These are phyloP conservation scores for Rhododendron vialii DNA, from an alignment of 148 eudicot species.

Conservation along the genomic window DNA sequence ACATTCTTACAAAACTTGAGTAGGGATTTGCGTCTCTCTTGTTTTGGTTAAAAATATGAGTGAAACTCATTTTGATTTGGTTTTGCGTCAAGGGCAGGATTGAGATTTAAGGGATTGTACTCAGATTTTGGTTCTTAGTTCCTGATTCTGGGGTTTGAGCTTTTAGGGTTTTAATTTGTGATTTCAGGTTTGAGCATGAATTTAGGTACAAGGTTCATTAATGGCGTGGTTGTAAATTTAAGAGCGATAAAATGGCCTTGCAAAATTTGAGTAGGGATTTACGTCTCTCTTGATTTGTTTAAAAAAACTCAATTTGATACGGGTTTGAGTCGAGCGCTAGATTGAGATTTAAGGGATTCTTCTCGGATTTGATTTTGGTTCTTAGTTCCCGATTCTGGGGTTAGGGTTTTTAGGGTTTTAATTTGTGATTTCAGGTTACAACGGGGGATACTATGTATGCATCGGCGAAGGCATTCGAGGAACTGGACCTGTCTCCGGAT, in stretches of 20 bases:
- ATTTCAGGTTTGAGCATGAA: too few species aligned
- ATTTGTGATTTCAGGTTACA: conserved; percentile 37
- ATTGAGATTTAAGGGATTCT: not conserved
- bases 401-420: conserved; percentile 5
- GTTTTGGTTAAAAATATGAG: too few species aligned
- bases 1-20: too few species aligned
- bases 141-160: not conserved
- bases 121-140: not conserved
- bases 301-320: too few species aligned
- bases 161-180: not conserved
- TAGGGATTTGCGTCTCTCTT: too few species aligned
- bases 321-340: not conserved
- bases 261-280: not conserved
- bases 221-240: not conserved
- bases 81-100: not conserved
- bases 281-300: not conserved
- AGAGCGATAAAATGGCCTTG: too few species aligned
- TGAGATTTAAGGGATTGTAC: not conserved
- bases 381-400: not conserved
- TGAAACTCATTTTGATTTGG: too few species aligned
- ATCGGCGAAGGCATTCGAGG: conserved; percentile 78
- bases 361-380: not conserved
- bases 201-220: not conserved
- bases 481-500: conserved; percentile 64
- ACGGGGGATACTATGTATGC: conserved; percentile 69